Evolutionary conservation across 768 basidiomycete genomes (phyloP).

Genomic region (Suillus spraguei): DNA sequence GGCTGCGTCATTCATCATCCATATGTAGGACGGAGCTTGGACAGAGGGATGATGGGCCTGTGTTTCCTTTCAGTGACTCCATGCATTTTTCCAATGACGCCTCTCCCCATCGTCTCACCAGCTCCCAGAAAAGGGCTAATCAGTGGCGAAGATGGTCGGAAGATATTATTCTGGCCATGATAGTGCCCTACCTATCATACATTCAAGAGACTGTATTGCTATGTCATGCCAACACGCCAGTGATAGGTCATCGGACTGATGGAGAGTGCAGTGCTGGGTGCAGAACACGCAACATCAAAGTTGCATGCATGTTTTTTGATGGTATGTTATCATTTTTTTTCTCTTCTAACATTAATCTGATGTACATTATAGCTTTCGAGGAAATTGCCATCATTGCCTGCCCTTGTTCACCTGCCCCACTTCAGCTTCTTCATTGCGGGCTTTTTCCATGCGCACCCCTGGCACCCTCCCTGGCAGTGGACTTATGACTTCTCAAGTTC

Average conservation of each 20-base stretch:
- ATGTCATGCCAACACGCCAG: not conserved
- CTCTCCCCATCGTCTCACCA: no score
- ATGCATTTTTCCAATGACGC: not conserved
- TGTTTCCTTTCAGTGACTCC: not conserved
- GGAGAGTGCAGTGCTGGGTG: not conserved
- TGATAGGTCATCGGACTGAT: not conserved
- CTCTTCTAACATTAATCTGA: not conserved
- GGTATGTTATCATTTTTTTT: constrained; percentile 10
- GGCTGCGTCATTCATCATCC: not conserved
- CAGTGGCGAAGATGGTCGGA: constrained; percentile 4
- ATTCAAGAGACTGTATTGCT: constrained; percentile 1
- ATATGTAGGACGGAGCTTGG: not conserved
- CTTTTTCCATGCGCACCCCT: constrained; percentile 31
- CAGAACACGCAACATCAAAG: constrained; percentile 3
- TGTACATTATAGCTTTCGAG: constrained; percentile 10
- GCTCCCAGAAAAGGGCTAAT: constrained; percentile 9
- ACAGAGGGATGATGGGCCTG: not conserved
- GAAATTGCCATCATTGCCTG: constrained; percentile 8
- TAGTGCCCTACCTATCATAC: constrained; percentile 8
- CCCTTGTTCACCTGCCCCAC: constrained; percentile 14
- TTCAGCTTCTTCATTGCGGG: constrained; percentile 28
- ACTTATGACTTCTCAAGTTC: constrained; percentile 33
- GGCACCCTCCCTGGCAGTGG: constrained; percentile 34
- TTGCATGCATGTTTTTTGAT: constrained; percentile 7
- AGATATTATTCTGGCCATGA: not conserved